These are phyloP conservation scores for Penicillium palitans DNA, from an alignment of 2,329 filamentous ascomycete species.

Conservation along the genomic window DNA sequence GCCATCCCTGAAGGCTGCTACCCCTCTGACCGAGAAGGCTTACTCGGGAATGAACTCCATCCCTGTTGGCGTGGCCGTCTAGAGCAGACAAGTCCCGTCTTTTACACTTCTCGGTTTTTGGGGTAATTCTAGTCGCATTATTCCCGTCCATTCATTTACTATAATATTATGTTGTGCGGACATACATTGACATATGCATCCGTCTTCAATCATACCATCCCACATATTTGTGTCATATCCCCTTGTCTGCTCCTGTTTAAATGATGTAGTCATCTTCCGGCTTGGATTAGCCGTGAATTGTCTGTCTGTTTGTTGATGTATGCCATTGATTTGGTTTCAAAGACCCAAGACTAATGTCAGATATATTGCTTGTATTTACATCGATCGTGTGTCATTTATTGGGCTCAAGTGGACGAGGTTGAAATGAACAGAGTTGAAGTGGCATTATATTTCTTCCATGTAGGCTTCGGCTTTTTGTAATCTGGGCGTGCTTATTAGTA, in stretches of 20 bases:
- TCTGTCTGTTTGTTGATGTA: background rate
- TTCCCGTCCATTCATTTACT: slow-evolving; percentile 23
- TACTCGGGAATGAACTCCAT: slow-evolving; percentile 25
- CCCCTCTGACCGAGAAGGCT: slow-evolving; percentile 22
- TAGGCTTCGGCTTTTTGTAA: background rate
- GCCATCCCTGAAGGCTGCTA: slow-evolving; percentile 27
- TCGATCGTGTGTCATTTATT: background rate
- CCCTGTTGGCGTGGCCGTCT: slow-evolving; percentile 34
- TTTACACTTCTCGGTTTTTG: slow-evolving; percentile 2
- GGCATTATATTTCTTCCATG: background rate
- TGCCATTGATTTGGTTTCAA: background rate
- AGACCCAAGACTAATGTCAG: background rate
- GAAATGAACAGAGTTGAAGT: slow-evolving; percentile 2
- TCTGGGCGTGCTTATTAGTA: background rate
- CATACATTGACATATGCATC: slow-evolving; percentile 4
- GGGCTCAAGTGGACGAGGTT: background rate
- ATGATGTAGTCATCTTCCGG: background rate
- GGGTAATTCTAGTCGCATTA: slow-evolving; percentile 8
- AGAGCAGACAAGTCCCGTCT: slow-evolving; percentile 6
- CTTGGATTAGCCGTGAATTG: background rate
- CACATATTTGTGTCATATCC: background rate
- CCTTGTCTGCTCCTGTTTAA: background rate
- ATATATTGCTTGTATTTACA: background rate
- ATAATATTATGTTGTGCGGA: slow-evolving; percentile 7
- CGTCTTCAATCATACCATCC: slow-evolving; percentile 1